These are phyloP conservation scores for Aureobasidium sp. DNA, from an alignment of 2,329 filamentous ascomycete species.

Conservation along the genomic window DNA sequence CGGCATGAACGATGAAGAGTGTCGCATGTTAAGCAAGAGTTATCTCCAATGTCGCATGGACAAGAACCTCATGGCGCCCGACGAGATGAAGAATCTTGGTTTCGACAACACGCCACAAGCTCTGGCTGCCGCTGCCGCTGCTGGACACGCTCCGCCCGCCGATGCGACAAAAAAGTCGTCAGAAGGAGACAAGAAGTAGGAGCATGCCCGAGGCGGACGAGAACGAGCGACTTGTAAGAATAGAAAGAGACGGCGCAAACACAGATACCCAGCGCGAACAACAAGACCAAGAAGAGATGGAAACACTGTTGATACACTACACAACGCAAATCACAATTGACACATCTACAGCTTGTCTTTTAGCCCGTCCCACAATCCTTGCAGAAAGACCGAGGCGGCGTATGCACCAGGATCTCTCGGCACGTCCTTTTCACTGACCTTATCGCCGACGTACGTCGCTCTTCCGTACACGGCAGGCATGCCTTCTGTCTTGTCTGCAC, in stretches of 20 bases:
- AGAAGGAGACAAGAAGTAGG: background rate
- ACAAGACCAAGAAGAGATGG: background rate
- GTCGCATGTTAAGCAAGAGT: conserved; percentile 75
- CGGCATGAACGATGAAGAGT: conserved; percentile 81
- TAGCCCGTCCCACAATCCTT: conserved; percentile 26
- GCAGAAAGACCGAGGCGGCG: conserved; percentile 31
- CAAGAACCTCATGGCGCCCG: conserved; percentile 87
- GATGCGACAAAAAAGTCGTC: background rate
- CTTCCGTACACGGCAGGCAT: conserved; percentile 33
- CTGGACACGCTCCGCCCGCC: background rate
- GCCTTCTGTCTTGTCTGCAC: conserved; percentile 29
- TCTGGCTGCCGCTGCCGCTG: conserved; percentile 6
- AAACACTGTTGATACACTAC: background rate
- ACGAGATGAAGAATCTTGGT: conserved; percentile 91
- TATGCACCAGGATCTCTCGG: conserved; percentile 34
- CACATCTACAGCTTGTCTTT: conserved; percentile 1
- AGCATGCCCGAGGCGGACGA: background rate
- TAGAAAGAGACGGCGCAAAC: background rate
- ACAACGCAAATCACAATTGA: background rate
- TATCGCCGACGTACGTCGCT: conserved; percentile 32
- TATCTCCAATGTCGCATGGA: conserved; percentile 94
- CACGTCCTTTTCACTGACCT: conserved; percentile 22
- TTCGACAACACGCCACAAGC: conserved; percentile 44
- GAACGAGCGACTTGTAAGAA: background rate
- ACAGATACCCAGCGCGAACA: background rate